Percentiles rank a stretch among this genome's conserved stretches.
Conservation (phyloP, 495 filamentous ascomycete genomes). For the Aspergillus avenaceus region DNA sequence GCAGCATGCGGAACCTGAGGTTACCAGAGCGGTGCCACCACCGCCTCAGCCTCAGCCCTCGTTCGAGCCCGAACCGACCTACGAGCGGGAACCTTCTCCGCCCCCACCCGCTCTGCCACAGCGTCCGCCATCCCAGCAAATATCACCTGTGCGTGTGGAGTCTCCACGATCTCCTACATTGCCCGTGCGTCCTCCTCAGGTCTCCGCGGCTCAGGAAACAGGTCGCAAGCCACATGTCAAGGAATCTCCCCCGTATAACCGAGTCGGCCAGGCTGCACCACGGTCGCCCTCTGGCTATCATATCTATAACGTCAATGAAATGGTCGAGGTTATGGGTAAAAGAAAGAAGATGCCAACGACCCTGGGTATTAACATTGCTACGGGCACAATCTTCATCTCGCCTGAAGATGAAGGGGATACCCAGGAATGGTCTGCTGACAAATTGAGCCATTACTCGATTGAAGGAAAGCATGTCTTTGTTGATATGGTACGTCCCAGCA, state of each 20-base stretch:
- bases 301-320: slow-evolving; percentile 94
- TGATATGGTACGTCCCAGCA: slow-evolving; percentile 84
- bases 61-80: slow-evolving; percentile 48
- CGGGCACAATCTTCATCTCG: slow-evolving; percentile 84
- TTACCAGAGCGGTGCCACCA: slow-evolving; percentile 31
- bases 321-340: slow-evolving; percentile 90
- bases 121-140: slow-evolving; percentile 60
- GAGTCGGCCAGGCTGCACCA: slow-evolving; percentile 41
- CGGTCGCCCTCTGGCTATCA: slow-evolving; percentile 76
- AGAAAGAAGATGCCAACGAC: slow-evolving; percentile 97
- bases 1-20: slow-evolving; percentile 35
- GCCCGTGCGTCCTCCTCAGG: slow-evolving; percentile 22
- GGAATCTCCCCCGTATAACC: slow-evolving; percentile 57
- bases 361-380: slow-evolving; percentile 81
- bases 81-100: slow-evolving; percentile 51
- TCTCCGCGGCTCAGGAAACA: slow-evolving; percentile 17
- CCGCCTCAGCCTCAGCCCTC: slow-evolving; percentile 39
- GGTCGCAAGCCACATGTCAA: slow-evolving; percentile 37
- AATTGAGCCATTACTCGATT: slow-evolving; percentile 89
- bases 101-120: slow-evolving; percentile 64
- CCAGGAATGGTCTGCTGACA: slow-evolving; percentile 91
- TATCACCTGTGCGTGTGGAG: slow-evolving; percentile 50
- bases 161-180: slow-evolving; percentile 37
- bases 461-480: slow-evolving; percentile 98
- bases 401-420: slow-evolving; percentile 84